Evolutionary conservation across 345 rosid species (phyloP).

Genomic region (Populus alba): DNA sequence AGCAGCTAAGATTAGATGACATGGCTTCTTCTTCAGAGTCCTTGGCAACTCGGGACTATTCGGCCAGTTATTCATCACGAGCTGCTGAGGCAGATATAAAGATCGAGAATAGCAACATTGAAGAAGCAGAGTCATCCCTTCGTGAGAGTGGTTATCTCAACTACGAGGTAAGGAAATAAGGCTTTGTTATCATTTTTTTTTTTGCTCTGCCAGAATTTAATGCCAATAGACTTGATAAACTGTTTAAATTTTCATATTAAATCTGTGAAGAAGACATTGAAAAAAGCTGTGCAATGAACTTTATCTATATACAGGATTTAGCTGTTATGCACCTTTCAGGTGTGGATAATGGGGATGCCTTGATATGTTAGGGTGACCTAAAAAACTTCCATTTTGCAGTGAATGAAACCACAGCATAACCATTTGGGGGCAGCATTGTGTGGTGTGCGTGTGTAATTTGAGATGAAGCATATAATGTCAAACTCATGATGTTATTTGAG

Average conservation of each 20-base stretch:
- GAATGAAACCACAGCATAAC: not conserved
- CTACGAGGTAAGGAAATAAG: slow-evolving; percentile 48
- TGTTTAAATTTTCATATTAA: not conserved
- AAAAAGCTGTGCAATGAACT: not conserved
- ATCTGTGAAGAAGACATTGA: not conserved
- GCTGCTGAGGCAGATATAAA: slow-evolving; percentile 56
- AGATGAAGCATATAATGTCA: not conserved
- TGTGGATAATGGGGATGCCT: not conserved
- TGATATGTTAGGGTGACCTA: not conserved
- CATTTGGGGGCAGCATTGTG: not conserved
- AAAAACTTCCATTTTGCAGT: not conserved
- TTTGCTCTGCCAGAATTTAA: not conserved
- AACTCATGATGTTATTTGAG: not conserved
- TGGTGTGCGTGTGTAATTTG: not conserved
- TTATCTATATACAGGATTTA: not conserved
- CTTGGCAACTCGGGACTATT: slow-evolving; percentile 70
- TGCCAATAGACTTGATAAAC: not conserved
- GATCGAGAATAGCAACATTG: slow-evolving; percentile 67
- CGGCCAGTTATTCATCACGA: slow-evolving; percentile 65
- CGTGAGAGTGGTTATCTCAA: slow-evolving; percentile 78
- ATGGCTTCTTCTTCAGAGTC: slow-evolving; percentile 61
- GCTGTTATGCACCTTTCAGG: not conserved
- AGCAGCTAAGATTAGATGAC: slow-evolving; percentile 48
- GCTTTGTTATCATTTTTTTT: not conserved
- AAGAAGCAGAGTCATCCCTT: slow-evolving; percentile 77